Percentiles rank a stretch among this genome's conserved stretches.
These are phyloP conservation scores for Tolypocladium endophyticum DNA, from an alignment of 2,329 filamentous ascomycete species.

Conservation along the genomic window DNA sequence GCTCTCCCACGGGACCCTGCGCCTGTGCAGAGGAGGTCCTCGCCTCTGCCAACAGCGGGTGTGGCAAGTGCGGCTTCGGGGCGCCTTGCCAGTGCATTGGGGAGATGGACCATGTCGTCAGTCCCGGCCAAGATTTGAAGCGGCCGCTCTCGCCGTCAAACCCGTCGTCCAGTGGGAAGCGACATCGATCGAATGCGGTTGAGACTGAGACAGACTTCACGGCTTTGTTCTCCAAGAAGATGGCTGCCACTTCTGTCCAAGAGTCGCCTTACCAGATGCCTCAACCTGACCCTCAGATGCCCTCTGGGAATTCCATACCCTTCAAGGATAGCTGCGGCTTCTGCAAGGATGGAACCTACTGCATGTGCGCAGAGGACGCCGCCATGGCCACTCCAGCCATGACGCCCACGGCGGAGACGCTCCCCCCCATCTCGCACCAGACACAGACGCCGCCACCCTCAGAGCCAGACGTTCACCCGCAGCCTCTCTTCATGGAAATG, in stretches of 20 bases:
- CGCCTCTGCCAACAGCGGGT: constrained; percentile 44
- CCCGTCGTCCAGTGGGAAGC: constrained; percentile 40
- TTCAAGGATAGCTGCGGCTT: constrained; percentile 68
- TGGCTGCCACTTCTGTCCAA: not conserved
- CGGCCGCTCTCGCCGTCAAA: constrained; percentile 36
- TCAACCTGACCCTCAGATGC: constrained; percentile 14
- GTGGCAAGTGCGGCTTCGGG: constrained; percentile 54
- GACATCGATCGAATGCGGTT: constrained; percentile 38
- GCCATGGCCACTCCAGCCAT: constrained; percentile 29
- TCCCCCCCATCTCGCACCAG: constrained; percentile 33
- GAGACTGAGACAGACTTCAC: constrained; percentile 68
- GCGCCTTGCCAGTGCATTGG: constrained; percentile 54
- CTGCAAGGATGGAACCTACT: constrained; percentile 72
- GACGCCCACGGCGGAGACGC: constrained; percentile 24
- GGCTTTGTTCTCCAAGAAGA: constrained; percentile 44
- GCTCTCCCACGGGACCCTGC: constrained; percentile 40
- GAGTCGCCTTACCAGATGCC: constrained; percentile 2
- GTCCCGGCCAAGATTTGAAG: constrained; percentile 30
- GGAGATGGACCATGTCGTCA: constrained; percentile 43
- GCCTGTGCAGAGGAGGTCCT: constrained; percentile 50
- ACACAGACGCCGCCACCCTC: constrained; percentile 48
- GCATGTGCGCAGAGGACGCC: constrained; percentile 60
- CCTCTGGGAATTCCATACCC: constrained; percentile 25
- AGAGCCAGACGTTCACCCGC: constrained; percentile 47
- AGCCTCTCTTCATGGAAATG: constrained; percentile 45